phyloP scores from a whole-genome alignment of 176 grass and related monocot genomes.

The Miscanthus lutarioriparius region DNA sequence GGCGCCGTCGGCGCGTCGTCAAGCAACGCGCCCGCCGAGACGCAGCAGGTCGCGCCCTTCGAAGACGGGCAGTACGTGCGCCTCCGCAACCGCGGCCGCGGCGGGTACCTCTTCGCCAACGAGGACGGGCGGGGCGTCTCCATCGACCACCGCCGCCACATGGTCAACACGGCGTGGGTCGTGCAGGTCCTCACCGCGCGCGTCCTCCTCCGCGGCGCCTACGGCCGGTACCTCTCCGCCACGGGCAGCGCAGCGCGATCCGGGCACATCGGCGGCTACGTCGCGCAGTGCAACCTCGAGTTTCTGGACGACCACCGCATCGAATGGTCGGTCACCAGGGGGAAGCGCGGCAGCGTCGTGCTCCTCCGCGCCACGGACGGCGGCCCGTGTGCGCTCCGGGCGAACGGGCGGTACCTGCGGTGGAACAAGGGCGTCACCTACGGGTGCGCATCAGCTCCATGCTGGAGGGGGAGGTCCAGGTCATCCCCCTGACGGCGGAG shows the following conservation, averaged over 20 bases:
- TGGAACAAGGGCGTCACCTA: constrained; percentile 33
- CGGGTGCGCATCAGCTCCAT: constrained; percentile 34
- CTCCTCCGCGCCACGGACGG: constrained; percentile 29
- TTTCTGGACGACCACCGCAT: constrained; percentile 4
- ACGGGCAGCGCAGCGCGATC: neutral
- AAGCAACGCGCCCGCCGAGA: neutral
- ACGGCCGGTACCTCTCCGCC: constrained; percentile 40
- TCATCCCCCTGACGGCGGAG: constrained; percentile 25
- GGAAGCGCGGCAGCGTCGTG: constrained; percentile 24
- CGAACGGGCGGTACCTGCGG: constrained; percentile 28
- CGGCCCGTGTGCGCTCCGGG: constrained; percentile 24
- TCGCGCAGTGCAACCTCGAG: constrained; percentile 26
- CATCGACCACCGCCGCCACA: constrained; percentile 13
- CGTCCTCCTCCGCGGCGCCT: constrained; percentile 44
- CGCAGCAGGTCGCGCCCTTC: constrained; percentile 30
- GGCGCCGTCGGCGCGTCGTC: neutral
- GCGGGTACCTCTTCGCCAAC: constrained; percentile 42
- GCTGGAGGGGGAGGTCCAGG: constrained; percentile 48
- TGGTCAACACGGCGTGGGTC: constrained; percentile 37
- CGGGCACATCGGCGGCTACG: constrained; percentile 30
- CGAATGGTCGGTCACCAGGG: constrained; percentile 26
- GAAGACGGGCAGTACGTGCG: constrained; percentile 60
- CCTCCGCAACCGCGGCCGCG: constrained; percentile 41
- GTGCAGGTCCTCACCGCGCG: constrained; percentile 38
- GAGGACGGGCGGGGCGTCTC: constrained; percentile 33